These are phyloP conservation scores for Phytophthora constricta DNA, from an alignment of 352 stramenopile species.

Conservation along the genomic window DNA sequence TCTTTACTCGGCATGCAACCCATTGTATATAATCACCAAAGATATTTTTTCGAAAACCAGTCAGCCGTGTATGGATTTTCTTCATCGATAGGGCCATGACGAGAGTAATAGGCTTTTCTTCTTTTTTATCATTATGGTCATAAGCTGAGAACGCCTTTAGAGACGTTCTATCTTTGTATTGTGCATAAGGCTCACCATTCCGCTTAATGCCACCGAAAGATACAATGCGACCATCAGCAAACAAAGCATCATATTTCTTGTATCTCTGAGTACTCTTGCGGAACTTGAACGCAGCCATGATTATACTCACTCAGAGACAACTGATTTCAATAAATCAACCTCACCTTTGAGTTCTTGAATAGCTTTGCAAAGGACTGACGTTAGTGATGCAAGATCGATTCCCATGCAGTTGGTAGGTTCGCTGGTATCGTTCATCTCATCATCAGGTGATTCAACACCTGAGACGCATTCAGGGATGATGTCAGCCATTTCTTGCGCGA, in stretches of 20 bases:
- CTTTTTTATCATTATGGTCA: no score
- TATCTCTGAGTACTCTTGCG: neutral
- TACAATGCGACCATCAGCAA: neutral
- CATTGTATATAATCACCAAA: no score
- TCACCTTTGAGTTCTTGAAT: slow-evolving; percentile 1
- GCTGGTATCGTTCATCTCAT: neutral
- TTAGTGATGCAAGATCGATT: neutral
- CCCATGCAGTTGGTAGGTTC: neutral
- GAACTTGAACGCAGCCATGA: neutral
- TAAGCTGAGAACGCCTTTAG: no score
- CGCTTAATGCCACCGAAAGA: no score
- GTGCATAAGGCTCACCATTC: no score
- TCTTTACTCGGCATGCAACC: no score
- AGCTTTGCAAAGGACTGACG: neutral
- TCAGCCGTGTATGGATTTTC: no score
- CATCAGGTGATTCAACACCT: neutral
- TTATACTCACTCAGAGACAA: neutral
- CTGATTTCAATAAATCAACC: neutral
- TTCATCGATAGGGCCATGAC: no score
- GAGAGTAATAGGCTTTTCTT: no score
- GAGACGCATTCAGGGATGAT: slow-evolving; percentile 1
- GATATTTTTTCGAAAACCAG: no score
- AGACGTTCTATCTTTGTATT: no score
- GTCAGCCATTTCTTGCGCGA: neutral
- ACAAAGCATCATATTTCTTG: neutral